Base-by-base conservation (phyloP, 805 yeast genomes). In the Metschnikowia lunata region DNA sequence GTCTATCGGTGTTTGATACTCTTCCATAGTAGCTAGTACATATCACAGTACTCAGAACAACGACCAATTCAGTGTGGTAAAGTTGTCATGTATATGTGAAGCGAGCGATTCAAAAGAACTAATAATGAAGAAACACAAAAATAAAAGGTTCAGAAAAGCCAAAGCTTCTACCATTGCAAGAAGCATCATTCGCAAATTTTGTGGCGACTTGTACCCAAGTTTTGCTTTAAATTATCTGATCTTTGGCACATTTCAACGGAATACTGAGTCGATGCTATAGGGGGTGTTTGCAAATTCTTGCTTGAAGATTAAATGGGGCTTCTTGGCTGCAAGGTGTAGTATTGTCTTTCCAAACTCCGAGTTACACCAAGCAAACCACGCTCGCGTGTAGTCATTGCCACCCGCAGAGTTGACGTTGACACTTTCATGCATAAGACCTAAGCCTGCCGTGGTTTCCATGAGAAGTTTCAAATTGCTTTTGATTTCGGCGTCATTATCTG, bases 361-460 rank as follows among this genome's bases (percentile, higher is more conserved):
- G 59, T 88, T 88, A 54, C 95, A 85, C 97, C 97, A 88, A 6
- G 95, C 84, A 68, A 89, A 89, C 97, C 97, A 88, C 2, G 93
- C 78, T 47, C 97, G 69, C 0, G 96, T 85, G 59, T 63, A 89
- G n/a, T 62, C 63, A 8, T 48, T 44, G 1, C 79, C 81, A 1
- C 51, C 46, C 2, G 67, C 67, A 6, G 74, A 65, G 52, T 82
- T 73, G 8, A 88, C 95, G 46, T 84, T 67, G 4, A 88, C 79
- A 45, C 85, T 76, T 66, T 88, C 97, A 60, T 88, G 96, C 79
- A 88, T 81, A 44, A 88, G 69, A 0, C 97, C 97, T 15, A 88
- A 67, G 0, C 81, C 83, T 1, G 74, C 87, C 0, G 96, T 88
- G 10, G 80, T 76, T 5, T 64, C 64, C 71, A 81, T 74, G 6